Percentiles rank a stretch among this genome's conserved stretches.
phyloP scores from a whole-genome alignment of 2,329 filamentous ascomycete species.

The Aspergillus quadrilineatus region DNA sequence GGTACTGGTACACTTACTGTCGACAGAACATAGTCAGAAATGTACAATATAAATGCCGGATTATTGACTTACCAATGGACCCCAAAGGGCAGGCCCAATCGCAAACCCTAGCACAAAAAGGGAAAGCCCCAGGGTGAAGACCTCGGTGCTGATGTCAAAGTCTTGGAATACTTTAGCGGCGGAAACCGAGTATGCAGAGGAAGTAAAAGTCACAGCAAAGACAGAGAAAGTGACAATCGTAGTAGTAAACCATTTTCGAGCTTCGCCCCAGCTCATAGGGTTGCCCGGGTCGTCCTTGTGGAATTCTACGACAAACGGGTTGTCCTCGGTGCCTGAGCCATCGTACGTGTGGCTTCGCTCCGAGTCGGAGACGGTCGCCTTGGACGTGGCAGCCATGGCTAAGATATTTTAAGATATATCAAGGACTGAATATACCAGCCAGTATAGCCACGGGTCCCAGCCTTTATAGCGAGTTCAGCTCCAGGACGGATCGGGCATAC shows the following conservation, averaged over 20 bases:
- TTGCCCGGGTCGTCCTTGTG: constrained; percentile 37
- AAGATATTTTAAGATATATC: too few species aligned
- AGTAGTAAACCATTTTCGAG: constrained; percentile 44
- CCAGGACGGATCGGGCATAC: too few species aligned
- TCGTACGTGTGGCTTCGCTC: constrained; percentile 26
- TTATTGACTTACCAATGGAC: not conserved
- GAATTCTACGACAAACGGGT: constrained; percentile 44
- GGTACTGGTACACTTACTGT: too few species aligned
- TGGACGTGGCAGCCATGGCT: too few species aligned
- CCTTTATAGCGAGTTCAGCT: too few species aligned
- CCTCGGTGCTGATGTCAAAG: constrained; percentile 38
- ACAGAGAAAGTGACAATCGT: constrained; percentile 39
- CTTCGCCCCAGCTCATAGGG: constrained; percentile 35
- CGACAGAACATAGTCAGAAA: too few species aligned
- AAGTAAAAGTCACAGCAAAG: constrained; percentile 44
- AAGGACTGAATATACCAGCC: too few species aligned
- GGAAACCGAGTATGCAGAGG: constrained; percentile 44
- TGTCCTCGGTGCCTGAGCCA: constrained; percentile 43
- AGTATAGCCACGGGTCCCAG: too few species aligned
- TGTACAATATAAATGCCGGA: too few species aligned
- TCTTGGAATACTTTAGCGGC: constrained; percentile 33
- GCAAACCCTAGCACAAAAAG: constrained; percentile 50
- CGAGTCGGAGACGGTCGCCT: too few species aligned
- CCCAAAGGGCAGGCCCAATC: constrained; percentile 19
- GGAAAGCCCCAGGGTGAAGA: constrained; percentile 44